Conservation (phyloP, 1,139 yeast species). For the Diutina sp. region DNA sequence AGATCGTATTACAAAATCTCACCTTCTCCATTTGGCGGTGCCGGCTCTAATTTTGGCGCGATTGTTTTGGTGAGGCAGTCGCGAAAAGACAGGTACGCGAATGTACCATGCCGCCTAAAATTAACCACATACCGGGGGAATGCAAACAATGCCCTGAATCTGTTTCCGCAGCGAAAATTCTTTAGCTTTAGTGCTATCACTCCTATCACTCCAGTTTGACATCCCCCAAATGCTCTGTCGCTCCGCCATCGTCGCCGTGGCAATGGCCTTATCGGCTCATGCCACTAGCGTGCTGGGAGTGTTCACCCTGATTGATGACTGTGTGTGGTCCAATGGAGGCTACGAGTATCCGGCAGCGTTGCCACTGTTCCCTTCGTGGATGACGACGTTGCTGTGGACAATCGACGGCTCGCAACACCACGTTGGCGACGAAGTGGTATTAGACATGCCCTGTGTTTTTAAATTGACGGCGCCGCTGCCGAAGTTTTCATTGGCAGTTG, state of each 20-base stretch:
- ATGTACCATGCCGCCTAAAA: too few relatives aligned
- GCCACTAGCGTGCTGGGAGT: not conserved
- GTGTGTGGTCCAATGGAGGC: not conserved
- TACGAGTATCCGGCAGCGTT: not conserved
- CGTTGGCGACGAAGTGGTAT: constrained; percentile 21
- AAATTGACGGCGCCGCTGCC: constrained; percentile 11
- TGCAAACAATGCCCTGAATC: too few relatives aligned
- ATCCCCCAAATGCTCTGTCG: not conserved
- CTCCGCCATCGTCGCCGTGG: not conserved
- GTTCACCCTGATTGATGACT: not conserved
- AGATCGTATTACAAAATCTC: too few relatives aligned
- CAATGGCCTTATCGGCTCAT: not conserved
- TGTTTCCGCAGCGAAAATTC: too few relatives aligned
- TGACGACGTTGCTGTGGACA: constrained; percentile 14
- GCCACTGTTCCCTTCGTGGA: constrained; percentile 9
- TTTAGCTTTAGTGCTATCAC: too few relatives aligned
- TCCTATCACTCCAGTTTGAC: too few relatives aligned
- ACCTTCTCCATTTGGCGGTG: too few relatives aligned
- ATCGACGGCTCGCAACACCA: constrained; percentile 10
- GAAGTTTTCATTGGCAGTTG: constrained; percentile 9
- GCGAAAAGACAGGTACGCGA: too few relatives aligned
- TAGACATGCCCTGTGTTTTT: constrained; percentile 18
- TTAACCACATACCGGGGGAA: too few relatives aligned
- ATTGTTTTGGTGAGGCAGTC: too few relatives aligned
- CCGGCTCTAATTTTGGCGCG: too few relatives aligned